phyloP scores from a whole-genome alignment of 1,284 basidiomycete species.

The Fomitopsis palustris region DNA sequence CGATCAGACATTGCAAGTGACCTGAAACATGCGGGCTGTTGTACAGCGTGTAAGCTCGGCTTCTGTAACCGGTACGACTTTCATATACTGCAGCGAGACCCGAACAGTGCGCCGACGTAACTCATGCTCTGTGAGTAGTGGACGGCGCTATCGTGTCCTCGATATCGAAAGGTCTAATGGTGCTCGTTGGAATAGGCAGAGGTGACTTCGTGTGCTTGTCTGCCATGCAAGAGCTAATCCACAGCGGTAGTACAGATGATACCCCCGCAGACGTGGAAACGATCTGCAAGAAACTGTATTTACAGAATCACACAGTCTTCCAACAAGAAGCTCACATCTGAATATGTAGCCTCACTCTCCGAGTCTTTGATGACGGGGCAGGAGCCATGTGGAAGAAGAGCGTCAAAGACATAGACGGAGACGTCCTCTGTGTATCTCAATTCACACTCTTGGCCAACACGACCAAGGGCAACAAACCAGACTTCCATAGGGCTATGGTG shows the following conservation, averaged over 20 bases:
- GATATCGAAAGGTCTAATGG: constrained; percentile 81
- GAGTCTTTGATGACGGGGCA: constrained; percentile 66
- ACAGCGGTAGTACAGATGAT: constrained; percentile 58
- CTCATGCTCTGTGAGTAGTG: constrained; percentile 40
- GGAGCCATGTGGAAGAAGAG: constrained; percentile 77
- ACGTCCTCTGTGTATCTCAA: constrained; percentile 88
- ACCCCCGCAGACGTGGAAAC: constrained; percentile 64
- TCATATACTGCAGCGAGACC: no score
- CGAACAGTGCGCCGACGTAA: no score
- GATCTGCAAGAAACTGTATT: constrained; percentile 79
- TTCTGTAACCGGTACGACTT: constrained; percentile 59
- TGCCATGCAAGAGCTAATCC: constrained; percentile 15
- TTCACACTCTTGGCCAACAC: constrained; percentile 90
- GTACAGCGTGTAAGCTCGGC: constrained; percentile 75
- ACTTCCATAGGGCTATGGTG: constrained; percentile 92
- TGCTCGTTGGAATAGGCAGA: constrained; percentile 82
- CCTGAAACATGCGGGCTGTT: constrained; percentile 64
- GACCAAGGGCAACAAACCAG: constrained; percentile 82
- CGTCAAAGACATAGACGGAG: constrained; percentile 82
- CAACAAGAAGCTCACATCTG: neutral
- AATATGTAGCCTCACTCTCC: constrained; percentile 55
- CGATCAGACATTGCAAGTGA: neutral
- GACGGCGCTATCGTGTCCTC: constrained; percentile 70
- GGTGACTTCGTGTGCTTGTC: constrained; percentile 42
- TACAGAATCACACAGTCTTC: constrained; percentile 6